phyloP scores from a whole-genome alignment of 2,329 filamentous ascomycete species.

The Alternaria consortialis region DNA sequence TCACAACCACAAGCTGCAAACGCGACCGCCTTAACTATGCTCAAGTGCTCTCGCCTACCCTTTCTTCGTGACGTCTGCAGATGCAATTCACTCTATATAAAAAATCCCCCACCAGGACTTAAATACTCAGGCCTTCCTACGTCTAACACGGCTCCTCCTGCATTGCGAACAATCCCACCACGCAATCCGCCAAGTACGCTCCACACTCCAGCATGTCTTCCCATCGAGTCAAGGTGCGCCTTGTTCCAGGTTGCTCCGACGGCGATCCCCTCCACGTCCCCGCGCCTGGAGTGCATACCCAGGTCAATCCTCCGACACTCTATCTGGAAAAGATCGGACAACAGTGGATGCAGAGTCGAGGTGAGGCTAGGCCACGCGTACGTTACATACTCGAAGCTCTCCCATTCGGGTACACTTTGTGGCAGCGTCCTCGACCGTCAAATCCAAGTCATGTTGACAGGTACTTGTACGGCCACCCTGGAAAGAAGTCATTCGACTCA shows the following conservation, averaged over 20 bases:
- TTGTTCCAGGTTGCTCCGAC: constrained; percentile 41
- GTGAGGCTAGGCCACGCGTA: constrained; percentile 47
- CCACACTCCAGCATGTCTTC: constrained; percentile 7
- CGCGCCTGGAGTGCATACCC: constrained; percentile 31
- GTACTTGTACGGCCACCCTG: constrained; percentile 67
- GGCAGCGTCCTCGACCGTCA: constrained; percentile 58
- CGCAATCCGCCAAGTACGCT: not conserved
- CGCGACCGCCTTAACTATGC: constrained; percentile 14
- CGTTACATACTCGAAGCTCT: constrained; percentile 62
- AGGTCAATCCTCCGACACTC: constrained; percentile 51
- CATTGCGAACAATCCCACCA: too few species aligned
- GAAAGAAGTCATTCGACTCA: constrained; percentile 62
- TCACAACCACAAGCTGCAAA: not conserved
- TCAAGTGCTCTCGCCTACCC: constrained; percentile 4
- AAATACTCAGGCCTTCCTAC: not conserved
- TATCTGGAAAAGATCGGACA: constrained; percentile 60
- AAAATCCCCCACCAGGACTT: not conserved
- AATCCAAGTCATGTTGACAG: constrained; percentile 58
- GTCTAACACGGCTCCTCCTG: not conserved
- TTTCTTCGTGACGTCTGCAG: constrained; percentile 5
- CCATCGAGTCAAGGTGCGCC: constrained; percentile 31
- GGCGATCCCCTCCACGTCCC: constrained; percentile 47
- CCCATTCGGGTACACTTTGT: constrained; percentile 64
- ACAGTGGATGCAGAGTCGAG: constrained; percentile 58
- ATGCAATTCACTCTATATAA: not conserved